Evolutionary conservation across 2,329 filamentous ascomycete genomes (phyloP), one percentile per base, ranked within the genome.

Genomic region (Talaromyces pinophilus): DNA sequence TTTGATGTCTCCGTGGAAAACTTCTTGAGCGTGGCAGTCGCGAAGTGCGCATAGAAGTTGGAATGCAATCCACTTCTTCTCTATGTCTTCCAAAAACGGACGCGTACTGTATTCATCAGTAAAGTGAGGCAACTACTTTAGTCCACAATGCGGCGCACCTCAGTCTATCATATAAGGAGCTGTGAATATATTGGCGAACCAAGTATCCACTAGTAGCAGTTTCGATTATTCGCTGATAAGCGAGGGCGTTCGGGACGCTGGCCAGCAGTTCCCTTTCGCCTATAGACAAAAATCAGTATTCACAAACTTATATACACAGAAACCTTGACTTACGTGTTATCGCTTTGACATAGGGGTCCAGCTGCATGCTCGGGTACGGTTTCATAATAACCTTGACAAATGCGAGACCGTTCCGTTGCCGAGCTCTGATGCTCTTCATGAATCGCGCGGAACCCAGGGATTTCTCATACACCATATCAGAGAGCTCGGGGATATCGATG

Each of bases 1-100:
- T 83, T 99, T 99, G 82, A 99, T 98, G 75, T 99, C 96, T 66
- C 95, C 96, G 76, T 99, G 95, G 76, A 93, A 98, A 62, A 99
- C 85, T 72, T 96, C 92, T 57, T 90, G 86, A 33, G 90, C 85
- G 77, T 99, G 95, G 73, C 92, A 97, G 78, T 99, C 96, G 65
- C 93, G 89, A 67, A 99, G 83, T 2, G 92, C 93, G 77, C 93
- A 97, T 11, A 99, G 85, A 2, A 99, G 86, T 81, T 99, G 95
- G 73, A 97, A 99, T 0, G 94, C 92, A 61, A 99, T 86, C 95
- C 95, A 99, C 82, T 96, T 97, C 85, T 97, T 98, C 79, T 99
- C 95, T 70, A 99, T 95, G 70, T 96, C 92, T 79, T 99, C 96
- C 10, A 98, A 83, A 72, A 99, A 99, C 0, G 95, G 96, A 7